A percentile compares a stretch with the other conserved stretches of the same genome.
Conservation (phyloP, 768 basidiomycete genomes). For the Rubroboletus satanas region DNA sequence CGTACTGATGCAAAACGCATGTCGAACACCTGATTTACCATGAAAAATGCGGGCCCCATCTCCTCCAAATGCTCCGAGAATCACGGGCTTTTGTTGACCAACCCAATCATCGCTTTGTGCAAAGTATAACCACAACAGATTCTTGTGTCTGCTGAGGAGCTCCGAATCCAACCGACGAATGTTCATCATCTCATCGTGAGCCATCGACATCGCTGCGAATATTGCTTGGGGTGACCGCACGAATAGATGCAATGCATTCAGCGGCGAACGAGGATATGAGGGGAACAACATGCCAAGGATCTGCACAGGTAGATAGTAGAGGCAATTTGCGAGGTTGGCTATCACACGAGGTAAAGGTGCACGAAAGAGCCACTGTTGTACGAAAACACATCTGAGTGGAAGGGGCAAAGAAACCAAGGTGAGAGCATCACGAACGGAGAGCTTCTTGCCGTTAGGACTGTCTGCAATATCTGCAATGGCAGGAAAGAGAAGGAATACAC, state of each 20-base stretch:
- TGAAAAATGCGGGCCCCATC: constrained; percentile 39
- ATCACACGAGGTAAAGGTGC: constrained; percentile 43
- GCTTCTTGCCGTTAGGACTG: constrained; percentile 58
- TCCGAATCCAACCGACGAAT: constrained; percentile 51
- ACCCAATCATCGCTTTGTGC: constrained; percentile 69
- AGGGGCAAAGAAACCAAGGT: not conserved
- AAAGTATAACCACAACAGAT: constrained; percentile 52
- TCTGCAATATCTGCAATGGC: constrained; percentile 58
- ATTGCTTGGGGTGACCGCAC: constrained; percentile 51
- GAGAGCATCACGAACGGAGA: constrained; percentile 46
- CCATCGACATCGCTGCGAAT: constrained; percentile 55
- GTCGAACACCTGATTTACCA: constrained; percentile 50
- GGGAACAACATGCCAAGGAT: constrained; percentile 44
- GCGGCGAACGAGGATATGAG: constrained; percentile 47
- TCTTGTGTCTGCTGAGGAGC: constrained; percentile 39
- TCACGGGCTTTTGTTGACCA: constrained; percentile 44
- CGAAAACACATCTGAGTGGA: not conserved
- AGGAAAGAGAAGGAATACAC: constrained; percentile 65
- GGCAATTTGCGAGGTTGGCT: constrained; percentile 41
- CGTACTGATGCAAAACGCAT: constrained; percentile 74
- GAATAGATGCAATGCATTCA: constrained; percentile 45
- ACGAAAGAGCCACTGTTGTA: constrained; percentile 44
- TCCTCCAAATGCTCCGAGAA: constrained; percentile 41
- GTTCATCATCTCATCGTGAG: constrained; percentile 61
- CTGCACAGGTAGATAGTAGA: constrained; percentile 37